A percentile compares a stretch with the other conserved stretches of the same genome.
Evolutionary conservation across 768 basidiomycete genomes (phyloP).

Genomic region (Gautieria morchelliformis): DNA sequence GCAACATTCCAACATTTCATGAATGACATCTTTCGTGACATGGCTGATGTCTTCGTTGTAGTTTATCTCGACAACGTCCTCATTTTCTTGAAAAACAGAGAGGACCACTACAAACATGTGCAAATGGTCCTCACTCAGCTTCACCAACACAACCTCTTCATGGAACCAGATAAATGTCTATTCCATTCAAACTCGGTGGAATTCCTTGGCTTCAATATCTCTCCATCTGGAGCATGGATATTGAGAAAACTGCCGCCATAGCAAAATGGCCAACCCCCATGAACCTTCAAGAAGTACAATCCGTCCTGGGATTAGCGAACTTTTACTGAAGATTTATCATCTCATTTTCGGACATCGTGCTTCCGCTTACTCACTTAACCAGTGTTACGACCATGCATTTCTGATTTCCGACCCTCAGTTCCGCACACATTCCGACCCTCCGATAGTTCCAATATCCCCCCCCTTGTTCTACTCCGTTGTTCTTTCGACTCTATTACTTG

Average conservation of each 20-base stretch:
- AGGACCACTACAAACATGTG: not conserved
- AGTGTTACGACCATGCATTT: too few relatives aligned
- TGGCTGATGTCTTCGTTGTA: too few relatives aligned
- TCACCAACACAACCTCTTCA: slow-evolving; percentile 25
- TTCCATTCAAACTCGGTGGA: too few relatives aligned
- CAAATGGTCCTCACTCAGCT: slow-evolving; percentile 24
- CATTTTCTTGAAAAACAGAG: slow-evolving; percentile 24
- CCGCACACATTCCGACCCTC: too few relatives aligned
- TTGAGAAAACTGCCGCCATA: too few relatives aligned
- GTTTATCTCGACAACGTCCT: too few relatives aligned
- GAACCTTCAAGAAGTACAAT: slow-evolving; percentile 28
- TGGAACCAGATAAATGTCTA: slow-evolving; percentile 29
- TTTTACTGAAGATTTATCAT: slow-evolving; percentile 23
- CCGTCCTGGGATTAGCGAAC: too few relatives aligned
- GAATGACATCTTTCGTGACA: too few relatives aligned
- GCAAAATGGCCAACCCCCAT: slow-evolving; percentile 20
- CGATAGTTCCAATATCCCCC: too few relatives aligned
- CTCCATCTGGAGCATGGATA: slow-evolving; percentile 2
- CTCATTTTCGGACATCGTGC: slow-evolving; percentile 24
- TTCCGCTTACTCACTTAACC: slow-evolving; percentile 22
- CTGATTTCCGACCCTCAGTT: too few relatives aligned
- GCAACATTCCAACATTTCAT: slow-evolving; percentile 32
- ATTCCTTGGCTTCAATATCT: slow-evolving; percentile 16
- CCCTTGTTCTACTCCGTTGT: too few relatives aligned
- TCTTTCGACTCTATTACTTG: too few relatives aligned